phyloP scores from a whole-genome alignment of 2,329 filamentous ascomycete genomes.

The Moelleriella libera region DNA sequence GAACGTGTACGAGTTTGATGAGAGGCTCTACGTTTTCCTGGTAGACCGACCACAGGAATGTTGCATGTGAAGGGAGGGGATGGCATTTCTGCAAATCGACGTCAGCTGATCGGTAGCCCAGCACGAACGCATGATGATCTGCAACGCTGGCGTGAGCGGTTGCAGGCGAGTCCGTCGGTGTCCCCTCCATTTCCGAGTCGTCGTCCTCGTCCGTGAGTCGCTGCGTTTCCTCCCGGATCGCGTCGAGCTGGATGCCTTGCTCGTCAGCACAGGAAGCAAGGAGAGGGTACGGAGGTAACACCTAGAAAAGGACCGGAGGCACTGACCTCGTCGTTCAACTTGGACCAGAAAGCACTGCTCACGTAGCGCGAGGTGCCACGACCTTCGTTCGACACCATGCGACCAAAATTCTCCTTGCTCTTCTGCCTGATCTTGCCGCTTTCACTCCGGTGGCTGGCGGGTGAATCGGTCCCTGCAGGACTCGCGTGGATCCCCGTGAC shows the following conservation, averaged over 20 bases:
- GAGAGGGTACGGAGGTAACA: neutral
- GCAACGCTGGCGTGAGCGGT: conserved; percentile 15
- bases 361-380: conserved; percentile 59
- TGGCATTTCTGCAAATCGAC: conserved; percentile 52
- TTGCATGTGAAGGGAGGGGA: conserved; percentile 50
- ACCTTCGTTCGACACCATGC: conserved; percentile 55
- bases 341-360: conserved; percentile 65
- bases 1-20: conserved; percentile 57
- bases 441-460: no score
- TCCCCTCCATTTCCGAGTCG: conserved; percentile 48
- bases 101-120: conserved; percentile 58
- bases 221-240: conserved; percentile 34
- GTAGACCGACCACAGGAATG: conserved; percentile 55
- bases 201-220: conserved; percentile 29
- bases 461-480: conserved; percentile 12
- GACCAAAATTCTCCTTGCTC: conserved; percentile 40
- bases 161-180: conserved; percentile 27
- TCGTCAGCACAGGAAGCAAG: neutral
- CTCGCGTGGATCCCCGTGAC: conserved; percentile 1
- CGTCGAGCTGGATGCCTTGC: conserved; percentile 16
- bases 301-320: neutral
- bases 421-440: conserved; percentile 6
- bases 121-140: conserved; percentile 58
- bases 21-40: conserved; percentile 62
- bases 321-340: conserved; percentile 56